phyloP scores from a whole-genome alignment of 1,284 basidiomycete genomes.

The Ceratobasidium sp. region DNA sequence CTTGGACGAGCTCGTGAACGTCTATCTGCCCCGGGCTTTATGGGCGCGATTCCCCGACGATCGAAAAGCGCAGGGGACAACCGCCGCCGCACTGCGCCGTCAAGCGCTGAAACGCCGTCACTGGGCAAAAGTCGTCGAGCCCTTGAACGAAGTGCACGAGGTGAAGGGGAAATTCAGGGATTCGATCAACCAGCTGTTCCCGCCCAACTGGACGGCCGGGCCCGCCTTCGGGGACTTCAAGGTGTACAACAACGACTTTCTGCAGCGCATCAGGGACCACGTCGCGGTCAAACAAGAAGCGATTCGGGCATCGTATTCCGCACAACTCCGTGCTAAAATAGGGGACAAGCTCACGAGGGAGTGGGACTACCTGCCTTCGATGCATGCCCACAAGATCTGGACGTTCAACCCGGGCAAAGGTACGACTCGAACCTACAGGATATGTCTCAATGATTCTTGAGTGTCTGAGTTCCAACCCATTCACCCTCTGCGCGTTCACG shows the following conservation, averaged over 20 bases:
- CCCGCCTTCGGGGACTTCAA: background rate
- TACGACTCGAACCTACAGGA: background rate
- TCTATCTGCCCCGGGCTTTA: background rate
- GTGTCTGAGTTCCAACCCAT: no score
- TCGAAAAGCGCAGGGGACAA: background rate
- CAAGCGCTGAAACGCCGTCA: background rate
- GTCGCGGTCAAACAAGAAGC: background rate
- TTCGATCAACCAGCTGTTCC: background rate
- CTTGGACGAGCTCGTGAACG: background rate
- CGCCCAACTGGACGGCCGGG: background rate
- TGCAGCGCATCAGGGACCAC: conserved; percentile 1
- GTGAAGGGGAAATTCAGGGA: background rate
- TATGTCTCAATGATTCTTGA: no score
- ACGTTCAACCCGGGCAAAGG: background rate
- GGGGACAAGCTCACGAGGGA: background rate
- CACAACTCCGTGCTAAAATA: background rate
- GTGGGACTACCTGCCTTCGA: conserved; percentile 8
- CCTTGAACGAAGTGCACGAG: background rate
- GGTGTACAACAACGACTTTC: background rate
- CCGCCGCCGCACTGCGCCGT: background rate
- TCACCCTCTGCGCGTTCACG: no score
- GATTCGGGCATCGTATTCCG: background rate
- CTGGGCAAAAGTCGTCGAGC: conserved; percentile 1
- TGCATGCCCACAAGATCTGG: conserved; percentile 10
- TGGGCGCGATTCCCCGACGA: conserved; percentile 2